phyloP scores from a whole-genome alignment of 139 green algal species.

The Micromonas commoda region DNA sequence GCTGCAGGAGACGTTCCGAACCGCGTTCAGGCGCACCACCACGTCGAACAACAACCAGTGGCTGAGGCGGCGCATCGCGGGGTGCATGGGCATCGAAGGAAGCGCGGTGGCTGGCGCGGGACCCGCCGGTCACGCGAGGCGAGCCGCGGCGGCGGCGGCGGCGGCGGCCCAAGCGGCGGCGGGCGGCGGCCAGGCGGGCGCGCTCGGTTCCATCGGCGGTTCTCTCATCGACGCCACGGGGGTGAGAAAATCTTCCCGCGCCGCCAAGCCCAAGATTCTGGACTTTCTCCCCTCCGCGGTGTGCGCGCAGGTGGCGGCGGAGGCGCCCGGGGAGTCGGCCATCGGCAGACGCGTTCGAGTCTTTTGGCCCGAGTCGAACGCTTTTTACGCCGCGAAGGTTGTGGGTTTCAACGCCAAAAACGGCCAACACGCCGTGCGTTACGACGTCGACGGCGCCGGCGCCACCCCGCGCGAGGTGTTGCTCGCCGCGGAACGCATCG shows the following conservation, averaged over 20 bases:
- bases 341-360: background rate
- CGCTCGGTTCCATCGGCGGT: too few relatives aligned
- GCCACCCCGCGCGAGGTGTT: too few relatives aligned
- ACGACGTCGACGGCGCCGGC: background rate
- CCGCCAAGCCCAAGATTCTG: background rate
- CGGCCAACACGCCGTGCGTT: background rate
- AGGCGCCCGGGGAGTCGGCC: background rate
- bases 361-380: background rate
- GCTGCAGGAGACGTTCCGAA: constrained; percentile 6
- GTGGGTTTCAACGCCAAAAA: background rate
- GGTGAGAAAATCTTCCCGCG: background rate
- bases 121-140: background rate
- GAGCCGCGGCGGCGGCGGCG: too few relatives aligned
- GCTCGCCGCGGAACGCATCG: background rate
- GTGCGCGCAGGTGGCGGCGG: background rate
- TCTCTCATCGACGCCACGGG: background rate
- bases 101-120: background rate
- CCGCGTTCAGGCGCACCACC: background rate
- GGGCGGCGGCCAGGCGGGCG: too few relatives aligned
- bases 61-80: constrained; percentile 4
- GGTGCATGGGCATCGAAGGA: background rate
- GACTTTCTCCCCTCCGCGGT: background rate
- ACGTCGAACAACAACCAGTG: constrained; percentile 21
- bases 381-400: background rate
- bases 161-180: too few relatives aligned